Conservation (phyloP, 2,329 filamentous ascomycete genomes). For the Exophiala lecanii-corni region DNA sequence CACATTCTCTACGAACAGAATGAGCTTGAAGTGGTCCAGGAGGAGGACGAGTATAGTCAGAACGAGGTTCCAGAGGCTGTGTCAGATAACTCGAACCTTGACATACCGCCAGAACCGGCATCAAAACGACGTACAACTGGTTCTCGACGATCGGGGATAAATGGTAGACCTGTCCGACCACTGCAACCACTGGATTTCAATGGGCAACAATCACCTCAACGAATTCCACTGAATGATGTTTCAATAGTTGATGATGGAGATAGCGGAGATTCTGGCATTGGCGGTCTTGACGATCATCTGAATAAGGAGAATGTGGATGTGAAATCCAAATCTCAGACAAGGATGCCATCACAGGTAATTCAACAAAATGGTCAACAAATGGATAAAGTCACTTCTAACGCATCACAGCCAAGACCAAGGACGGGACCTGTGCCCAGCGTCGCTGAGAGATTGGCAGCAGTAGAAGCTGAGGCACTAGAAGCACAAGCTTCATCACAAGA, state of each 20-base stretch:
- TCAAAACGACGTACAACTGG: constrained; percentile 19
- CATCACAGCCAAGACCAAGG: constrained; percentile 13
- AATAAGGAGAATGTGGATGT: constrained; percentile 10
- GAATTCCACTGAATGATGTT: neutral
- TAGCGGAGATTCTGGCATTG: constrained; percentile 11
- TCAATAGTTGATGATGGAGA: constrained; percentile 3
- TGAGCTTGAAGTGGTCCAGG: constrained; percentile 12
- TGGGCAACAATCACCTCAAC: constrained; percentile 6
- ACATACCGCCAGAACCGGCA: constrained; percentile 14
- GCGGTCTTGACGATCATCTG: constrained; percentile 6
- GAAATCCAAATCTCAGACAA: constrained; percentile 24
- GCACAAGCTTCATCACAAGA: constrained; percentile 32
- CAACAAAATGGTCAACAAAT: constrained; percentile 27
- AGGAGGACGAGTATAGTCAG: constrained; percentile 4
- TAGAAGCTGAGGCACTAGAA: constrained; percentile 40
- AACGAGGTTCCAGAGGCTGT: constrained; percentile 2
- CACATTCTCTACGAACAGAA: constrained; percentile 15
- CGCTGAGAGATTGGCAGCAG: constrained; percentile 40
- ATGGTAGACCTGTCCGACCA: constrained; percentile 19
- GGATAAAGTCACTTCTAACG: constrained; percentile 20
- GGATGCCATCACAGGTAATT: constrained; percentile 15
- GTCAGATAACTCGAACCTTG: constrained; percentile 15
- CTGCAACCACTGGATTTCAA: constrained; percentile 16
- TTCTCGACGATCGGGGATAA: constrained; percentile 17
- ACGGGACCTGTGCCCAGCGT: constrained; percentile 33